phyloP scores from a whole-genome alignment of 768 basidiomycete species.

The Naganishia vaughanmartiniae region DNA sequence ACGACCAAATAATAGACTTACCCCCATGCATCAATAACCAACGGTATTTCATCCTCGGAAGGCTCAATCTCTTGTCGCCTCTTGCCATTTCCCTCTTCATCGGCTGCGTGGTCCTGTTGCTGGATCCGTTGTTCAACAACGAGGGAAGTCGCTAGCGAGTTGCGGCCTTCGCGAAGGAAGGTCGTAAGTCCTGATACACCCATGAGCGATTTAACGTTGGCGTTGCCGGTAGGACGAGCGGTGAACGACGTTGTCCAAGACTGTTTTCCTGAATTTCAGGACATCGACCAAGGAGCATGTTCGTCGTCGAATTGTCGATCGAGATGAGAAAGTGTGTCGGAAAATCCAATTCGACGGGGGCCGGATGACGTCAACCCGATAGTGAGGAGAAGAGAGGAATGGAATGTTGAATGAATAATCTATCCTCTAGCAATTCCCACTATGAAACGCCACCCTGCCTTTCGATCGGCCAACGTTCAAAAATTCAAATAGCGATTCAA shows the following conservation, averaged over 20 bases:
- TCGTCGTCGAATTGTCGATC: constrained; percentile 1
- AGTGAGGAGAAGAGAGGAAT: no score
- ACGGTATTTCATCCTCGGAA: constrained; percentile 31
- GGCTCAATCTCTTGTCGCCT: constrained; percentile 17
- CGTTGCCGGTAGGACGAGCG: not conserved
- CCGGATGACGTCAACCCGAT: not conserved
- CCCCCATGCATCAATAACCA: constrained; percentile 53
- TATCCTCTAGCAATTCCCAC: not conserved
- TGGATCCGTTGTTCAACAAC: constrained; percentile 25
- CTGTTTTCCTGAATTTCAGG: no score
- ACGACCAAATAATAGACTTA: constrained; percentile 30
- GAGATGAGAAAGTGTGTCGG: constrained; percentile 1
- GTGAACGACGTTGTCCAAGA: no score
- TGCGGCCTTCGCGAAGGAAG: constrained; percentile 49
- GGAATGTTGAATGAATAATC: not conserved
- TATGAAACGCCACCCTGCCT: not conserved
- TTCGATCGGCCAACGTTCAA: not conserved
- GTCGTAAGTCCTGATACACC: constrained; percentile 50
- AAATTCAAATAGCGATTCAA: no score
- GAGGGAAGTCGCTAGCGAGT: constrained; percentile 41
- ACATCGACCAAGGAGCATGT: no score
- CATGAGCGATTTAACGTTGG: constrained; percentile 34
- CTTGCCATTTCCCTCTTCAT: not conserved
- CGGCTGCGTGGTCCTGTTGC: not conserved
- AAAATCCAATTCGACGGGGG: not conserved